Percentiles rank a stretch among this genome's conserved stretches.
These are phyloP conservation scores for Boletus hoseneyae DNA, from an alignment of 1,284 basidiomycete genomes.

Conservation along the genomic window DNA sequence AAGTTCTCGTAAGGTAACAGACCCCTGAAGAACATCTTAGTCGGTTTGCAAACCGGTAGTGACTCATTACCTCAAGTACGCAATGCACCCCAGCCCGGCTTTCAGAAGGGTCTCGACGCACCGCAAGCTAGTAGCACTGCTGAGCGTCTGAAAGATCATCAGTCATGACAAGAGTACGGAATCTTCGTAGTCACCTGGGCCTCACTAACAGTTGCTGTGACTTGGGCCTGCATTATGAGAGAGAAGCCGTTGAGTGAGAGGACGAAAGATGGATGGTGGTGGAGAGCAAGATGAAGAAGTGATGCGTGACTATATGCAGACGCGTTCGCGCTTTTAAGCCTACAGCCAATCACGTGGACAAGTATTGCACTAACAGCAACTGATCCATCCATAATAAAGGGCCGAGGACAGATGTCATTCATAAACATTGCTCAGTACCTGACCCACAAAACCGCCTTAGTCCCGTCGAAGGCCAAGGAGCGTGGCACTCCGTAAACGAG, in stretches of 20 bases:
- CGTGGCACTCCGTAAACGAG: not conserved
- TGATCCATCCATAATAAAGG: not conserved
- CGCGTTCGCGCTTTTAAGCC: conserved; percentile 14
- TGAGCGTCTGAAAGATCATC: conserved; percentile 41
- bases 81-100: conserved; percentile 74
- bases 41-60: not conserved
- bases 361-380: not conserved
- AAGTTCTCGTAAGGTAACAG: conserved; percentile 79
- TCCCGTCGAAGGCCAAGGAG: too few species aligned
- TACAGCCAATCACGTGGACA: conserved; percentile 23
- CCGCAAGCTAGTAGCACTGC: conserved; percentile 57
- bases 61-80: conserved; percentile 59
- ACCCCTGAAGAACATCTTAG: conserved; percentile 24
- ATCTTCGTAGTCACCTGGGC: conserved; percentile 22
- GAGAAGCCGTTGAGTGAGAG: not conserved
- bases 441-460: not conserved
- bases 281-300: conserved; percentile 5
- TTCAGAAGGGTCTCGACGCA: conserved; percentile 67
- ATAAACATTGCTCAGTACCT: not conserved
- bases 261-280: not conserved
- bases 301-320: not conserved
- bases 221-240: conserved; percentile 29
- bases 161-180: not conserved
- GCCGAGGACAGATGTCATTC: not conserved
- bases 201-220: conserved; percentile 20